Base-by-base conservation (phyloP, 208 protist species). In the Wallacemonas rigidus region DNA sequence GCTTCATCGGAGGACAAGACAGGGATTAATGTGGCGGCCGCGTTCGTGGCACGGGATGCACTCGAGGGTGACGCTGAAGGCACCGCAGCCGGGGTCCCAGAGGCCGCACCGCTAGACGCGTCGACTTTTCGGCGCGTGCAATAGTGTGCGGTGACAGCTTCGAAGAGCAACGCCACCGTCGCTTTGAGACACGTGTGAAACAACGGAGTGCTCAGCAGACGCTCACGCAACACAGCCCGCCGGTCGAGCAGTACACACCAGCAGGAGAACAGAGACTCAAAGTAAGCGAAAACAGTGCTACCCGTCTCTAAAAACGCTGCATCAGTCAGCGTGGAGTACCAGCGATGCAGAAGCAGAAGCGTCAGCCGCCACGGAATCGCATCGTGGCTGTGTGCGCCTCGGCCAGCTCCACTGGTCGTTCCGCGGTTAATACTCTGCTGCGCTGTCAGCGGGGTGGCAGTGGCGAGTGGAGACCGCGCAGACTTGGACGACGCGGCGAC, bases 251-350 rank as follows among this genome's bases (percentile, higher is more conserved):
- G 60, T 12, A 65, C 60, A 17, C 41, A 53, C 60, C 60, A 65
- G 60, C 60, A 65, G 11, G 60, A 65, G 43, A 65, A 65, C 8
- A 65, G 60, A 12, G 60, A 53, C 43, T 65, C 60, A n/a, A 65
- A 26, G 43, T 65, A 65, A 3, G 60, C 60, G 15, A 65, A 65
- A 5, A 65, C 60, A 41, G 60, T 41, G n/a, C 40, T 17, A 48
- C 26, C 60, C 11, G 60, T 65, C n/a, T 65, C 60, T 14, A 65
- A 48, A 36, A 65, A 65, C 41, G 60, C 60, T 6, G 60, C n/a
- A n/a, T 65, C 60, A 3, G 40, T 53, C 9, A 65, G 43, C 14
- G 60, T 26, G 8, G 60, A 8, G 60, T 65, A 35, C 60, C 60
- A 65, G 4, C 60, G 38, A 36, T 65, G 60, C 41, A 65, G 43